Evolutionary conservation across 371 early-diverging fungal species (phyloP).

Genomic region (Mortierella sp.): DNA sequence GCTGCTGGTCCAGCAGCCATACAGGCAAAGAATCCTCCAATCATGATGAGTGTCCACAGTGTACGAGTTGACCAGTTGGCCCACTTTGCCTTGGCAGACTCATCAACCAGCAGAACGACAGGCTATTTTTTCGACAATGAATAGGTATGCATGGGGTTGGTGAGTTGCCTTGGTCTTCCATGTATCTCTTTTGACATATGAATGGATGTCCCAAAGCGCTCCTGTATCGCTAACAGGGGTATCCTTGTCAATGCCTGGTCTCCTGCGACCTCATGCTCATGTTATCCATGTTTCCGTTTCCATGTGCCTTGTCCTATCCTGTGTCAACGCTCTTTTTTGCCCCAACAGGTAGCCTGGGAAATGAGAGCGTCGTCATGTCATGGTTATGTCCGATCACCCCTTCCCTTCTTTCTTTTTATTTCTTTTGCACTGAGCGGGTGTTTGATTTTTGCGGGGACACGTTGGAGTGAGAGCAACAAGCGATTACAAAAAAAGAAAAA

Average conservation of each 20-base stretch:
- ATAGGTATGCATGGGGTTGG: background rate
- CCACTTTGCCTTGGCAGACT: conserved; percentile 77
- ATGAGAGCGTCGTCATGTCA: conserved; percentile 1
- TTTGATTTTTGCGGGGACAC: background rate
- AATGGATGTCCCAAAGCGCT: background rate
- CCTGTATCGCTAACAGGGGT: background rate
- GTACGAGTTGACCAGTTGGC: conserved; percentile 86
- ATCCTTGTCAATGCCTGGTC: background rate
- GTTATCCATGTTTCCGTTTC: background rate
- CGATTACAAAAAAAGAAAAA: background rate
- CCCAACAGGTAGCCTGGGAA: background rate
- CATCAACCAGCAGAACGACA: conserved; percentile 62
- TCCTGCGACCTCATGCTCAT: background rate
- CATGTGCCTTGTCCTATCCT: background rate
- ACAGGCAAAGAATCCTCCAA: conserved; percentile 84
- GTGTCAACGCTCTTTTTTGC: background rate
- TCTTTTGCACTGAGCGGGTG: background rate
- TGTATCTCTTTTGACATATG: background rate
- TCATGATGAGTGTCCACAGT: conserved; percentile 91
- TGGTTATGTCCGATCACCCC: background rate
- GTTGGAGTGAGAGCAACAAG: background rate
- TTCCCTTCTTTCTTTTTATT: background rate
- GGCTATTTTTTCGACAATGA: conserved; percentile 1
- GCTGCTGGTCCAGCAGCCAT: conserved; percentile 85
- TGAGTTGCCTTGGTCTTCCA: background rate